A percentile compares a stretch with the other conserved stretches of the same genome.
These are phyloP conservation scores for Capronia coronata DNA, from an alignment of 2,329 filamentous ascomycete species.

Conservation along the genomic window DNA sequence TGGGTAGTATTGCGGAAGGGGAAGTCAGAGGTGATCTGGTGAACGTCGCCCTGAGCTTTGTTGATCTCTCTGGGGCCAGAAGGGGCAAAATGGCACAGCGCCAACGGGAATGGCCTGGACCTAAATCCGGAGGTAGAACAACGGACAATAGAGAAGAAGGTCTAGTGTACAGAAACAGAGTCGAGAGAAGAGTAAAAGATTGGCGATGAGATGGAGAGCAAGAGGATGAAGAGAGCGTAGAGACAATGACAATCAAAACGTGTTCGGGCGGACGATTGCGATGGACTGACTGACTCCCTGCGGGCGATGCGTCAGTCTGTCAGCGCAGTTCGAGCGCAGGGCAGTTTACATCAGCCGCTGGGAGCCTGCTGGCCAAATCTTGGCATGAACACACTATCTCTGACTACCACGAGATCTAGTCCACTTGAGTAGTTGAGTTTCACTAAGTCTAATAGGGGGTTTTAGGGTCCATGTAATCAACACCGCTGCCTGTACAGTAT, in stretches of 20 bases:
- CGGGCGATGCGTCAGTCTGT: slow-evolving; percentile 1
- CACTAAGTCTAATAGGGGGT: no score
- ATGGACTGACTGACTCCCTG: slow-evolving; percentile 2
- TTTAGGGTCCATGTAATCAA: no score
- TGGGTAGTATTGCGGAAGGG: slow-evolving; percentile 6
- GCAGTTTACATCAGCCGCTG: slow-evolving; percentile 5
- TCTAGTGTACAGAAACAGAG: slow-evolving; percentile 23
- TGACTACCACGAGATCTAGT: no score
- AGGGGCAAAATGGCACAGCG: slow-evolving; percentile 10
- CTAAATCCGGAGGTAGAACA: slow-evolving; percentile 4
- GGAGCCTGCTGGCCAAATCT: neutral
- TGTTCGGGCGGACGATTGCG: neutral
- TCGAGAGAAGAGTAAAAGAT: slow-evolving; percentile 7
- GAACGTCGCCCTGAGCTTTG: slow-evolving; percentile 3
- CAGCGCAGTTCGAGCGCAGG: neutral
- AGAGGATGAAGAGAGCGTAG: slow-evolving; percentile 7
- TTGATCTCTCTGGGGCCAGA: slow-evolving; percentile 14
- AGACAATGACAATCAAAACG: neutral
- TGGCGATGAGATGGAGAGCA: slow-evolving; percentile 10
- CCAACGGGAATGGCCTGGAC: neutral
- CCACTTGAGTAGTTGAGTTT: no score
- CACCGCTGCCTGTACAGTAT: no score
- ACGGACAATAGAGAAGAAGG: slow-evolving; percentile 16
- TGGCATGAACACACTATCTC: neutral
- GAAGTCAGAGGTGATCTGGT: slow-evolving; percentile 1